A percentile compares a stretch with the other conserved stretches of the same genome.
Conservation (phyloP, 192 early-diverging fungal genomes). For the Coemansia sp. region DNA sequence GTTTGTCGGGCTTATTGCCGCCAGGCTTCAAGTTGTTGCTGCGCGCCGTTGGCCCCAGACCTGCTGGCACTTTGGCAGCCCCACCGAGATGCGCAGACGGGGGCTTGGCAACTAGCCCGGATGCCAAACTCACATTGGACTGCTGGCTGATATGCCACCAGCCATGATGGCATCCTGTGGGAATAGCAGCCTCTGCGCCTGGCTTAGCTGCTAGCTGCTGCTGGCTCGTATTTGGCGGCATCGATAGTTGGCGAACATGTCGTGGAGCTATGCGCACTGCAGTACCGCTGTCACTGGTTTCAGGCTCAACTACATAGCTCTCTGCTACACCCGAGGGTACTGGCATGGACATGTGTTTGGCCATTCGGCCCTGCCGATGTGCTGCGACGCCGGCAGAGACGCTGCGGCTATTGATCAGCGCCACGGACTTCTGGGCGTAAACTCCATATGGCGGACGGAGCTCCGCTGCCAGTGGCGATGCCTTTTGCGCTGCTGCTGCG, state of each 20-base stretch:
- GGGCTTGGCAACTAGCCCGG: neutral
- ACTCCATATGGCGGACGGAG: conserved; percentile 12
- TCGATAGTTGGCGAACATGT: neutral
- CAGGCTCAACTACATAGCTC: neutral
- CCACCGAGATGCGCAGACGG: neutral
- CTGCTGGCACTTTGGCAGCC: neutral
- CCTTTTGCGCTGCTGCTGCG: neutral
- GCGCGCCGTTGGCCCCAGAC: neutral
- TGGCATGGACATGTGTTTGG: conserved; percentile 34
- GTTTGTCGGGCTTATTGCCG: neutral
- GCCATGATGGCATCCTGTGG: neutral
- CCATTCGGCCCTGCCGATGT: neutral
- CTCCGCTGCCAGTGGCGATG: neutral
- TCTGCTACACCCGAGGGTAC: neutral
- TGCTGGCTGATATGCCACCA: neutral
- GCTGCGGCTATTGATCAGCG: no score
- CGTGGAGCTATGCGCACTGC: neutral
- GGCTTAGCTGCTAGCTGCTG: neutral
- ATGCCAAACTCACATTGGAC: neutral
- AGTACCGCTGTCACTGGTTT: neutral
- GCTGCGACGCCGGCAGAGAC: no score
- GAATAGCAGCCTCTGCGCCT: neutral
- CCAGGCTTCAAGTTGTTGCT: neutral
- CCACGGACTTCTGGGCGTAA: conserved; percentile 8
- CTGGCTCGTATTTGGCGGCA: neutral